Evolutionary conservation across 345 rosid species (phyloP), one percentile per base, ranked within the genome.

Genomic region (thale cress (Arabidopsis thaliana)): DNA sequence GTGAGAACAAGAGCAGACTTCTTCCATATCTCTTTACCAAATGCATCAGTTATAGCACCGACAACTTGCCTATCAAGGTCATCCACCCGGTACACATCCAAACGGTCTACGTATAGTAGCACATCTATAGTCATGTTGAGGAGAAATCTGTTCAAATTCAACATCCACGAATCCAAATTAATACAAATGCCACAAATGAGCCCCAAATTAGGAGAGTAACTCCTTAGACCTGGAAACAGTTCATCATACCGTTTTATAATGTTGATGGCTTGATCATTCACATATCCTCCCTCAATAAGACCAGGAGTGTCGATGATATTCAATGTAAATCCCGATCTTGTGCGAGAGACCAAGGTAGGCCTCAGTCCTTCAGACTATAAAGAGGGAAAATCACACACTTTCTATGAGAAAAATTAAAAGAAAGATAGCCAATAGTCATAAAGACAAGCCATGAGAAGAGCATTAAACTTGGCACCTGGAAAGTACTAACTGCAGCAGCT

Each of bases 271-370:
- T 83, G 96, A 77, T 85, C 85, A 82, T 83, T 91, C 37, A 89
- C 93, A 73, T 89, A 91, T 71, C 97, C 96, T 70, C 93, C 97
- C 68, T 91, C 97, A 45, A 89, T 85, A 25, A 89, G 89, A 30
- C 96, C 97, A 25, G 96, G 97, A 46, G 96, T 88, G 80, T 91
- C 93, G 6, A 91, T 81, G 30, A 91, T 81, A 78, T 91, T 90
- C 59, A 91, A 75, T 6, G 91, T 87, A 80, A 91, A 89, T 28
- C 96, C 97, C 10, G 91, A 84, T 55, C 89, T 82, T 23, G 84
- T 45, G 68, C 93, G 93, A 37, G 97, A 89, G 65, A 89, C 93
- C 86, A 89, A 85, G 53, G 86, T 76, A 0, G 97, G 97, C 69
- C 97, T 84, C 37, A 83, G 77, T 24, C 81, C 82, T 76, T 91